Percentiles rank a stretch among this genome's conserved stretches.
Evolutionary conservation across 306 rosid genomes (phyloP).

Genomic region (Vigna hirtella): DNA sequence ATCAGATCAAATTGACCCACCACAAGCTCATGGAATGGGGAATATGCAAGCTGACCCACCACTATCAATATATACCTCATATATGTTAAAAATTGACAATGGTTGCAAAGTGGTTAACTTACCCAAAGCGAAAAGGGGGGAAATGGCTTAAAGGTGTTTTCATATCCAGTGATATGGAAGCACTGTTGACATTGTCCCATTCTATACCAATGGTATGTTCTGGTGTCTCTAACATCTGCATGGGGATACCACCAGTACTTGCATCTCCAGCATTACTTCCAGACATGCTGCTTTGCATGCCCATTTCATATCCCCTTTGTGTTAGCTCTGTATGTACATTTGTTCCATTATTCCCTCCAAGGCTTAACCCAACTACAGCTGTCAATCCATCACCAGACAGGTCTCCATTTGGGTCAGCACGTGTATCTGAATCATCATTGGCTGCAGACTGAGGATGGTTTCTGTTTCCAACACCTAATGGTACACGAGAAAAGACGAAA

Average conservation of each 20-base stretch:
- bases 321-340: conserved; percentile 72
- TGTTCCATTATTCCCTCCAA: conserved; percentile 66
- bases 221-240: conserved; percentile 83
- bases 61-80: conserved; percentile 6
- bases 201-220: conserved; percentile 78
- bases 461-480: conserved; percentile 89
- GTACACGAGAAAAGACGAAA: conserved; percentile 92
- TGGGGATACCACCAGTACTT: conserved; percentile 75
- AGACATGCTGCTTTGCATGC: conserved; percentile 68
- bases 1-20: conserved; percentile 30
- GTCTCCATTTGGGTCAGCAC: conserved; percentile 82
- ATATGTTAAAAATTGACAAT: conserved; percentile 22
- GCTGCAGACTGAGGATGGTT: conserved; percentile 82
- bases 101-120: conserved; percentile 50
- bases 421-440: conserved; percentile 90
- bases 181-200: conserved; percentile 79
- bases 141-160: conserved; percentile 96
- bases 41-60: background rate
- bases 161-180: conserved; percentile 90
- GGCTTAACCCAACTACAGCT: conserved; percentile 94
- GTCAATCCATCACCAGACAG: conserved; percentile 94
- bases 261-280: conserved; percentile 72
- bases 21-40: conserved; percentile 11
- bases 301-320: conserved; percentile 83
- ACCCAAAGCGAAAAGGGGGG: conserved; percentile 99